A percentile compares a stretch with the other conserved stretches of the same genome.
Conservation (phyloP, 2,329 filamentous ascomycete species). For the Diaporthe vaccinii region DNA sequence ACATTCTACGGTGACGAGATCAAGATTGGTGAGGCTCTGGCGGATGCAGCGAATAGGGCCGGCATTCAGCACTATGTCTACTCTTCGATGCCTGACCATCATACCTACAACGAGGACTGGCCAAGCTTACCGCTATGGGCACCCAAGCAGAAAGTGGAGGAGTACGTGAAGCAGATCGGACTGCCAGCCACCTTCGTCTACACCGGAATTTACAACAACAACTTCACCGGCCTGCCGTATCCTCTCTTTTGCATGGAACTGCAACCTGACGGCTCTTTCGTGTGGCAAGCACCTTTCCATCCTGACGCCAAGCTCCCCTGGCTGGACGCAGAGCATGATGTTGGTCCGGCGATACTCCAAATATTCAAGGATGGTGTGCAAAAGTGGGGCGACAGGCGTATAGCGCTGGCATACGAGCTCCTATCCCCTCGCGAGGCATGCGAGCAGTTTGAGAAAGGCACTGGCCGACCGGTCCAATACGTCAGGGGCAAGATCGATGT, state of each 20-base stretch:
- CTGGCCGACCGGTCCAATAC: conserved; percentile 84
- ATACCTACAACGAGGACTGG: conserved; percentile 81
- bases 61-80: conserved; percentile 94
- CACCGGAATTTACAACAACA: conserved; percentile 98
- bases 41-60: conserved; percentile 87
- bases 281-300: conserved; percentile 95
- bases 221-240: conserved; percentile 93
- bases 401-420: conserved; percentile 92
- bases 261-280: conserved; percentile 85
- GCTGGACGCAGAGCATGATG: conserved; percentile 96
- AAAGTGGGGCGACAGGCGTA: conserved; percentile 84
- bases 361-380: conserved; percentile 93
- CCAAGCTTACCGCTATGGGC: conserved; percentile 91
- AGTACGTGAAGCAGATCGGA: conserved; percentile 86
- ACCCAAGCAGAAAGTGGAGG: conserved; percentile 91
- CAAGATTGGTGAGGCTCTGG: conserved; percentile 87
- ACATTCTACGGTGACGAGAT: conserved; percentile 97
- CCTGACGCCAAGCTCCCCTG: conserved; percentile 90
- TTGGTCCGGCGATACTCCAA: conserved; percentile 91
- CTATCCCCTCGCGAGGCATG: conserved; percentile 88
- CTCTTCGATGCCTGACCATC: conserved; percentile 97
- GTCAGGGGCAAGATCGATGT: conserved; percentile 84
- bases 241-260: conserved; percentile 97
- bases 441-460: conserved; percentile 80
- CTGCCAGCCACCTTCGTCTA: conserved; percentile 94